These are phyloP conservation scores for Thelephora aurantiotincta DNA, from an alignment of 768 basidiomycete genomes.

Conservation along the genomic window DNA sequence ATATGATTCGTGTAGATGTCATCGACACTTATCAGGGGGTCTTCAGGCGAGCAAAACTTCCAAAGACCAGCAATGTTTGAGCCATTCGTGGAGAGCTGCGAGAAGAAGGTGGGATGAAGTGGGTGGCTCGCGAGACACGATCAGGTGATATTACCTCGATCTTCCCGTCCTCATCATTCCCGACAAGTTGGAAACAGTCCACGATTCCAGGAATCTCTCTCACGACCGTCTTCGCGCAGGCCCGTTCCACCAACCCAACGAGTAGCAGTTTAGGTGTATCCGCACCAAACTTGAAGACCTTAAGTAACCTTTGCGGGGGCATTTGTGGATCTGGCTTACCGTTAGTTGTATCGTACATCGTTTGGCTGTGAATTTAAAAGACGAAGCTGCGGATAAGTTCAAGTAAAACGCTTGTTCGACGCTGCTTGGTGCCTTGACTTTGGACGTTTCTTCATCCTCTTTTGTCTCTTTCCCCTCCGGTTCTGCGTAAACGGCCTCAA, in stretches of 20 bases:
- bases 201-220: conserved; percentile 83
- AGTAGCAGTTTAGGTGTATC: conserved; percentile 88
- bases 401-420: conserved; percentile 40
- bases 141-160: conserved; percentile 27
- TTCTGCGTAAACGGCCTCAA: conserved; percentile 42
- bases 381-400: conserved; percentile 48
- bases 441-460: conserved; percentile 18
- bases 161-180: conserved; percentile 37
- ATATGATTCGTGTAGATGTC: conserved; percentile 91
- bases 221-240: conserved; percentile 72
- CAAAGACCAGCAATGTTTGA: conserved; percentile 88
- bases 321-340: conserved; percentile 30
- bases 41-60: conserved; percentile 40
- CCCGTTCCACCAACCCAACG: conserved; percentile 84
- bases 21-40: conserved; percentile 52
- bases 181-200: conserved; percentile 70
- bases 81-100: conserved; percentile 76
- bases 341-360: conserved; percentile 73
- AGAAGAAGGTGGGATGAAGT: conserved; percentile 2
- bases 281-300: conserved; percentile 53
- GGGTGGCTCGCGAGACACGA: conserved; percentile 1
- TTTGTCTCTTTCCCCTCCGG: conserved; percentile 21
- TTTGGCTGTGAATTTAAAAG: conserved; percentile 55
- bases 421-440: neutral
- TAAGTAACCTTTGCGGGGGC: neutral